A percentile compares a stretch with the other conserved stretches of the same genome.
Conservation (phyloP, 257 asterid species). For the Solanum megistacrolobum region DNA sequence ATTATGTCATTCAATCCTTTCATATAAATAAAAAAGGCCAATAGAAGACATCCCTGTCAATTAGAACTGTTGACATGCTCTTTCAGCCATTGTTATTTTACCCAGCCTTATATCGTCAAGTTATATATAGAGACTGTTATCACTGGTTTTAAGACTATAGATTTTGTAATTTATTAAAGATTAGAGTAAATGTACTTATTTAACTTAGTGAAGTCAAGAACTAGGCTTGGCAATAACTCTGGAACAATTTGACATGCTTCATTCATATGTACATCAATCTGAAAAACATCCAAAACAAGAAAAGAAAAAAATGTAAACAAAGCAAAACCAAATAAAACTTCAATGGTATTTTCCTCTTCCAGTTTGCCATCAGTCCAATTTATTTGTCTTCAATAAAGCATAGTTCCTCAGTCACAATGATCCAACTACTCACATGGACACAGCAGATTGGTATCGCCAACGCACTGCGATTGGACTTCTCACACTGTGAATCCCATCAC, state of each 20-base stretch:
- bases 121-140: not conserved
- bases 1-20: not conserved
- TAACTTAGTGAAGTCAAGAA: not conserved
- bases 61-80: not conserved
- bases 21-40: not conserved
- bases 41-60: not conserved
- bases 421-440: conserved; percentile 30
- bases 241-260: not conserved
- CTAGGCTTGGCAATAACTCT: not conserved
- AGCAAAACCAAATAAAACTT: not conserved
- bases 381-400: not conserved
- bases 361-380: not conserved
- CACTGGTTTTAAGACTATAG: not conserved
- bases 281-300: not conserved
- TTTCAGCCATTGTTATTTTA: not conserved
- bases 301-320: not conserved
- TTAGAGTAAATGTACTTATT: not conserved
- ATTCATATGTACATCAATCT: not conserved
- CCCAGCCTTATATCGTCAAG: not conserved
- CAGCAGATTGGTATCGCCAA: conserved; percentile 34
- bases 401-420: not conserved
- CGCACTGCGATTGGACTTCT: conserved; percentile 67
- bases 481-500: conserved; percentile 57
- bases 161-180: not conserved
- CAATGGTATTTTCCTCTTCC: not conserved